Evolutionary conservation across 2,329 filamentous ascomycete genomes (phyloP).

Genomic region (Ambrosiella xylebori): DNA sequence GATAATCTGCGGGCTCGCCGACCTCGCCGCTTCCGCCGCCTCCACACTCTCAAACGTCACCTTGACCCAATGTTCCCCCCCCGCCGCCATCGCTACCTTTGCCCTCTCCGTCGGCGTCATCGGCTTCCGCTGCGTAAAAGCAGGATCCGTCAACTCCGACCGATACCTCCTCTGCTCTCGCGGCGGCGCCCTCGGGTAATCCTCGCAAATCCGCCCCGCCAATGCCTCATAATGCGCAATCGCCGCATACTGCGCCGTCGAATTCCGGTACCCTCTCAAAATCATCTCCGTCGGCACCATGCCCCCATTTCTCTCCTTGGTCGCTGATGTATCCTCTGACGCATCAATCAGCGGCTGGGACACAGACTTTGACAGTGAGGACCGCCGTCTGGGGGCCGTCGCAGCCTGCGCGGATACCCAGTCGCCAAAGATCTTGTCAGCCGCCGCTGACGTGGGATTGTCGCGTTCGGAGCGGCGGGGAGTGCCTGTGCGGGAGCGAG

Average conservation of each 20-base stretch:
- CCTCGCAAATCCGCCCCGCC: conserved; percentile 75
- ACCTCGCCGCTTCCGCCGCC: conserved; percentile 52
- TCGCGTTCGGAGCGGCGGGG: conserved; percentile 34
- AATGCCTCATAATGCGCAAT: conserved; percentile 78
- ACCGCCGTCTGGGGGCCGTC: conserved; percentile 14
- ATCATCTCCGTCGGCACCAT: conserved; percentile 53
- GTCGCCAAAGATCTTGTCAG: conserved; percentile 43
- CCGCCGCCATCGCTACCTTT: conserved; percentile 65
- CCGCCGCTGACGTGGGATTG: conserved; percentile 43
- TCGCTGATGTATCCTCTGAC: conserved; percentile 12
- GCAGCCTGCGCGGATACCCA: conserved; percentile 34
- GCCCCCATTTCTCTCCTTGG: conserved; percentile 20
- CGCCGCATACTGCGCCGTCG: conserved; percentile 62
- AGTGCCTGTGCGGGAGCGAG: conserved; percentile 43
- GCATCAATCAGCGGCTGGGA: conserved; percentile 16
- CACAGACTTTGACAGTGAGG: conserved; percentile 12
- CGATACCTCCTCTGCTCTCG: conserved; percentile 53
- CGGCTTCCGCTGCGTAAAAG: conserved; percentile 45
- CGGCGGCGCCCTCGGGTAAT: conserved; percentile 77
- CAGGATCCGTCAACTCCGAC: conserved; percentile 54
- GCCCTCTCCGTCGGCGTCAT: conserved; percentile 56
- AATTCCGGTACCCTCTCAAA: conserved; percentile 58
- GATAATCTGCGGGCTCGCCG: conserved; percentile 53
- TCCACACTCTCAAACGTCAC: conserved; percentile 61
- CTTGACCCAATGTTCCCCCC: conserved; percentile 85